A percentile compares a stretch with the other conserved stretches of the same genome.
Conservation (phyloP, 768 basidiomycete genomes). For the Scleroderma bovista region DNA sequence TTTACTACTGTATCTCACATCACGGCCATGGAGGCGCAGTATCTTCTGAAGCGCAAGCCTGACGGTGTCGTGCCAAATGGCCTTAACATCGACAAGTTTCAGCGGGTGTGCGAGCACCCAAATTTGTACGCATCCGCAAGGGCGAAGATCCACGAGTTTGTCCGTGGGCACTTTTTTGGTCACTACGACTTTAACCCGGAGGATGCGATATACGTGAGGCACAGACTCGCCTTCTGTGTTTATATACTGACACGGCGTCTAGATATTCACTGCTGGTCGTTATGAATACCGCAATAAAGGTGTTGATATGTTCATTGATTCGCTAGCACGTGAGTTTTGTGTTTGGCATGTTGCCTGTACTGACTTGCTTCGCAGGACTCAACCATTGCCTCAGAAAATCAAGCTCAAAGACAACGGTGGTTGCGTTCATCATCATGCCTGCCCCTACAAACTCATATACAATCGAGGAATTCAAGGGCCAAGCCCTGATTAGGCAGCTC, state of each 20-base stretch:
- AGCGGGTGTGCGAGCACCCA: slow-evolving; percentile 99
- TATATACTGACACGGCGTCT: slow-evolving; percentile 5
- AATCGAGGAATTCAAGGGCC: slow-evolving; percentile 93
- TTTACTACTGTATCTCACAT: slow-evolving; percentile 99
- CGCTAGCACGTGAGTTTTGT: slow-evolving; percentile 70
- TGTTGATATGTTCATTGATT: slow-evolving; percentile 99
- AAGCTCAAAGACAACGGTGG: slow-evolving; percentile 76
- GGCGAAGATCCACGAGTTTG: slow-evolving; percentile 98
- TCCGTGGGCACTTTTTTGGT: slow-evolving; percentile 97
- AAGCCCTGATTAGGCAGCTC: slow-evolving; percentile 95
- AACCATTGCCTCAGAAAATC: slow-evolving; percentile 58
- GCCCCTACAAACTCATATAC: slow-evolving; percentile 95
- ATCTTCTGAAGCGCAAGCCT: slow-evolving; percentile 93
- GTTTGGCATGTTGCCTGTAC: not conserved
- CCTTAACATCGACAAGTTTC: slow-evolving; percentile 97
- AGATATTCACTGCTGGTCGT: slow-evolving; percentile 99
- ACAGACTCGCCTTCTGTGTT: slow-evolving; percentile 15
- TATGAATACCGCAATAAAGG: slow-evolving; percentile 99
- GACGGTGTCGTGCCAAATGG: slow-evolving; percentile 98
- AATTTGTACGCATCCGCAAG: slow-evolving; percentile 90
- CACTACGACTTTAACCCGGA: slow-evolving; percentile 93
- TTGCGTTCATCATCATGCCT: slow-evolving; percentile 99
- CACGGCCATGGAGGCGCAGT: slow-evolving; percentile 96
- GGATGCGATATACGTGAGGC: slow-evolving; percentile 70
- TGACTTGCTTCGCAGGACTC: slow-evolving; percentile 31